phyloP scores from a whole-genome alignment of 2,329 filamentous ascomycete species.

The Alternaria ethzedia region DNA sequence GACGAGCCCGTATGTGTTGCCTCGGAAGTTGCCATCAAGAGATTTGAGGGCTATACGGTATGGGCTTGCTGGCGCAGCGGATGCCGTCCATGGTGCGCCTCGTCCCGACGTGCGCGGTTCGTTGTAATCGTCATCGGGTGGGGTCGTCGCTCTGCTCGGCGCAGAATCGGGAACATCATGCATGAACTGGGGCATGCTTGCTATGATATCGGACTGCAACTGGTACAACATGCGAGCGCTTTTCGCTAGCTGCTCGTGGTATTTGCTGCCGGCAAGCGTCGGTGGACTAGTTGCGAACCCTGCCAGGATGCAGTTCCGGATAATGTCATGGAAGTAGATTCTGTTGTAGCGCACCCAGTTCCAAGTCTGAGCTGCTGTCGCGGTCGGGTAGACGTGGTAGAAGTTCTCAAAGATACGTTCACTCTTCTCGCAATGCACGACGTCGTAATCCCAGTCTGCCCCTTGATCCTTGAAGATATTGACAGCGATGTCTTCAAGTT shows the following conservation, averaged over 20 bases:
- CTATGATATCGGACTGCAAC: slow-evolving; percentile 42
- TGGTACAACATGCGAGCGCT: slow-evolving; percentile 30
- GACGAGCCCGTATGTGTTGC: neutral
- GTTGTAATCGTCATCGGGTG: neutral
- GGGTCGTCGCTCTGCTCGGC: neutral
- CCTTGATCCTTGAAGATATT: slow-evolving; percentile 26
- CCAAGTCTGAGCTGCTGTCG: slow-evolving; percentile 39
- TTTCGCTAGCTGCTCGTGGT: slow-evolving; percentile 28
- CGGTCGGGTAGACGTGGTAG: slow-evolving; percentile 42
- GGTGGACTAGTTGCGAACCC: slow-evolving; percentile 38
- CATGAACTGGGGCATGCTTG: slow-evolving; percentile 44
- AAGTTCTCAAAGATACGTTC: slow-evolving; percentile 29
- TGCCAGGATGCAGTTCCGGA: slow-evolving; percentile 37
- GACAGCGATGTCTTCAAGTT: slow-evolving; percentile 29
- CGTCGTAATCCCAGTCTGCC: slow-evolving; percentile 33
- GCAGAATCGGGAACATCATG: slow-evolving; percentile 36
- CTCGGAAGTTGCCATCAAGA: slow-evolving; percentile 35
- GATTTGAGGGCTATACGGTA: slow-evolving; percentile 5
- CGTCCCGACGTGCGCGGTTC: neutral
- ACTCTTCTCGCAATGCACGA: slow-evolving; percentile 13
- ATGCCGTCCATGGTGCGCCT: neutral
- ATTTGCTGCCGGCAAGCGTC: slow-evolving; percentile 24
- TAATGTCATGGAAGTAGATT: slow-evolving; percentile 45
- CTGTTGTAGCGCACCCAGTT: slow-evolving; percentile 44
- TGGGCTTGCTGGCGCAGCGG: neutral